Base-by-base conservation (phyloP, 345 rosid genomes). In the Citrus maxima region DNA sequence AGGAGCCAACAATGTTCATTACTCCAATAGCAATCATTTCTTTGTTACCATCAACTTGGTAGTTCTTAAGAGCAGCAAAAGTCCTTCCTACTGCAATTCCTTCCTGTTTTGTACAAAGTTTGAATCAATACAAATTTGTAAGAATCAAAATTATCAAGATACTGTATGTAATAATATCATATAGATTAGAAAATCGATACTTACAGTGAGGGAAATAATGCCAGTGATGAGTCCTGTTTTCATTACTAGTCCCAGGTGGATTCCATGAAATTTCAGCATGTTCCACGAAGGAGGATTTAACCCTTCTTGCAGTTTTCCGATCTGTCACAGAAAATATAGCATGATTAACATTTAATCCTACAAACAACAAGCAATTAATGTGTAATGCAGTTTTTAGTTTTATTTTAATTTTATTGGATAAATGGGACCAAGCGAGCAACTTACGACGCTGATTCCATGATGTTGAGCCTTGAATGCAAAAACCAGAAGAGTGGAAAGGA, bases 51-150 rank as follows among this genome's bases (percentile, higher is more conserved):
- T 96, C 99, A 19, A 92, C 92, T 82, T 91, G 88, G 83, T 94
- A 96, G 85, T 92, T 88, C 81, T 91, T 94, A 46, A 96, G 79
- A 61, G 95, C 90, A 42, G 98, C 99, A 78, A 96, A 94, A 67
- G 99, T 96, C 83, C 98, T 91, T 83, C 98, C 99, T 12, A 94
- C 97, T 40, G 99, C 99, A 78, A 96, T 91, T 14, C 99, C 99
- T 88, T 96, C 99, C 99, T 96, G 94, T 73, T 82, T n/a, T 10
- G 77, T 77, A 40, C 78, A 51, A 27, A 69, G 30, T 60, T 55
- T 16, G 6, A 69, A n/a, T 27, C n/a, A 58, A 19, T 12, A 28
- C 4, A 51, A 25, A 67, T 65, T 46, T 12, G 21, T 32, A 63
- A 25, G 58, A 54, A 54, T 18, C 58, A 54, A 54, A 54, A 54